Percentiles rank a stretch among this genome's conserved stretches.
Evolutionary conservation across 495 filamentous ascomycete genomes (phyloP).

Genomic region (Amniculicola lignicola): DNA sequence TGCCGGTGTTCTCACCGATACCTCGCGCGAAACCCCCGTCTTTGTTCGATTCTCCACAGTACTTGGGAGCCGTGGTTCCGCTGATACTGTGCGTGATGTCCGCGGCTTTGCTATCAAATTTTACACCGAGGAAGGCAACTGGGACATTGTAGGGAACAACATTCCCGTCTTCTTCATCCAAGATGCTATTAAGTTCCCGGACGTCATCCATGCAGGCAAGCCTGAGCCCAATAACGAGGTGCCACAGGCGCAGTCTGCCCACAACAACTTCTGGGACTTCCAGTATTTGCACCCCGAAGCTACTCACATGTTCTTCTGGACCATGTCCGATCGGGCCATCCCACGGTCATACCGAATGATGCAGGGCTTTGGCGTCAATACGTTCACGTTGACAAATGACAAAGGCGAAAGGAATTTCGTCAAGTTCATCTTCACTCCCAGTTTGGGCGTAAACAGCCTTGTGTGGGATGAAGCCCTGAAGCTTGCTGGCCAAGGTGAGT

Average conservation of each 20-base stretch:
- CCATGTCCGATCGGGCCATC: constrained; percentile 75
- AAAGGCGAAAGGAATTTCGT: constrained; percentile 72
- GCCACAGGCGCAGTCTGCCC: constrained; percentile 55
- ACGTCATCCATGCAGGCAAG: constrained; percentile 74
- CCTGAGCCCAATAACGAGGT: constrained; percentile 76
- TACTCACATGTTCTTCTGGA: constrained; percentile 83
- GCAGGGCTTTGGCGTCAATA: constrained; percentile 90
- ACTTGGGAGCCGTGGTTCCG: constrained; percentile 69
- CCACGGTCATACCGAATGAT: constrained; percentile 83
- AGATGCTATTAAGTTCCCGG: constrained; percentile 67
- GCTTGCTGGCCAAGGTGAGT: constrained; percentile 58
- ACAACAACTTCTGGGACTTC: constrained; percentile 65
- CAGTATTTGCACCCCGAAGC: constrained; percentile 61
- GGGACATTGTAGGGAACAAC: constrained; percentile 68
- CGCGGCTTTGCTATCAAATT: constrained; percentile 82
- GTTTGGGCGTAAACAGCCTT: constrained; percentile 76
- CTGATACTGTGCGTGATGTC: constrained; percentile 78
- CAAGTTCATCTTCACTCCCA: constrained; percentile 78
- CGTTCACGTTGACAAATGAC: constrained; percentile 68
- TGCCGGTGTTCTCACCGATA: constrained; percentile 76
- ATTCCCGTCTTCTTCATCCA: constrained; percentile 71
- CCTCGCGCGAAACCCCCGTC: constrained; percentile 70
- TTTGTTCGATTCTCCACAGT: constrained; percentile 84
- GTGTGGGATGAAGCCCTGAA: constrained; percentile 90
- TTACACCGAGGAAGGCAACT: constrained; percentile 79